Conservation (phyloP, 192 early-diverging fungal species). For the Gryganskiella cystojenkinii region DNA sequence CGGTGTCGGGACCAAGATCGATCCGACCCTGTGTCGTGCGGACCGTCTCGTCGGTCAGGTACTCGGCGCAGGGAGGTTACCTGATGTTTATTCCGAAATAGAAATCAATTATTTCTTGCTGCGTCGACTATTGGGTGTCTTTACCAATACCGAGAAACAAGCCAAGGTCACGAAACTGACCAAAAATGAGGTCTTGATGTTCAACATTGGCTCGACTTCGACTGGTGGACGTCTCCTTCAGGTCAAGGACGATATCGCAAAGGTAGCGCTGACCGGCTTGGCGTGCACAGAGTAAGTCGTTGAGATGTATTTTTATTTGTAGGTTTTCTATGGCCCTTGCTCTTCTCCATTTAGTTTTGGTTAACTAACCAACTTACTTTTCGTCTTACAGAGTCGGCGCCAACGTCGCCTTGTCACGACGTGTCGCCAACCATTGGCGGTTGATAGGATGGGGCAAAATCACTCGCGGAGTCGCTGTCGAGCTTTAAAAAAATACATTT, state of each 20-base stretch:
- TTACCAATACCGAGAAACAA: conserved; percentile 98
- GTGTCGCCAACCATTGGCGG: conserved; percentile 97
- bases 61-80: conserved; percentile 90
- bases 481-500: background rate
- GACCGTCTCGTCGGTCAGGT: conserved; percentile 98
- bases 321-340: background rate
- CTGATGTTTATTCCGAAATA: conserved; percentile 93
- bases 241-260: conserved; percentile 95
- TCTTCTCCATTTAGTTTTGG: background rate
- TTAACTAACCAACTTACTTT: conserved; percentile 66
- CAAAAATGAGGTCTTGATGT: conserved; percentile 93
- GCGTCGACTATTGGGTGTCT: conserved; percentile 94
- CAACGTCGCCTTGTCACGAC: conserved; percentile 92
- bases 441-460: conserved; percentile 98
- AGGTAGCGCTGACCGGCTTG: conserved; percentile 89
- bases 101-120: conserved; percentile 98
- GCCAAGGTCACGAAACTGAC: conserved; percentile 93
- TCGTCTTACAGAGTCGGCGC: conserved; percentile 94
- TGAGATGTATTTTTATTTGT: background rate
- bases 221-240: conserved; percentile 96
- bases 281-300: conserved; percentile 87
- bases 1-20: conserved; percentile 95
- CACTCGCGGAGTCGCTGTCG: conserved; percentile 76
- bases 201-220: conserved; percentile 96
- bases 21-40: conserved; percentile 95